These are phyloP conservation scores for Boletus semigastroideus DNA, from an alignment of 1,284 basidiomycete genomes.

Conservation along the genomic window DNA sequence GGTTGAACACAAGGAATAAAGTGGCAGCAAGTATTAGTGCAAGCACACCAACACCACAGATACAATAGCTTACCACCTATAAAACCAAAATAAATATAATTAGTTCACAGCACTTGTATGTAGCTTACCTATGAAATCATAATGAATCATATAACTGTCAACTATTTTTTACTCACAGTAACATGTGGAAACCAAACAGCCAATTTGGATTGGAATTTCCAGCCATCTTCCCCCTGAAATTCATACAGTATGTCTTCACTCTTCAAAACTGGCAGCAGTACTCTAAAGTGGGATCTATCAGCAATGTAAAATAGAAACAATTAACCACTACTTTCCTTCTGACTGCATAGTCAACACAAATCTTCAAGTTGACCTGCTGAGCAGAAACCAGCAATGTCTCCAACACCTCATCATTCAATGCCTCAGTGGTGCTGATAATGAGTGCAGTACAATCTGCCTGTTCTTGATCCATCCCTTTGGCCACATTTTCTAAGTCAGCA, in stretches of 20 bases:
- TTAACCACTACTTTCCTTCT: not conserved
- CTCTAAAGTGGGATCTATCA: not conserved
- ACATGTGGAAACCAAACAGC: not conserved
- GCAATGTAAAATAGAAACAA: not conserved
- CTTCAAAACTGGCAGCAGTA: not conserved
- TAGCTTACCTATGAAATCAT: not conserved
- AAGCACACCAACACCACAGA: not conserved
- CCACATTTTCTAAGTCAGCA: not conserved
- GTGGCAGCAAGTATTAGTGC: not conserved
- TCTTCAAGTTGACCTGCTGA: not conserved
- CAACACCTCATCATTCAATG: constrained; percentile 2
- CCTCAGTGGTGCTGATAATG: not conserved
- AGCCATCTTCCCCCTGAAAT: not conserved
- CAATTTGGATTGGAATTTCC: not conserved
- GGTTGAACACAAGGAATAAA: not conserved
- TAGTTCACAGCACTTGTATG: not conserved
- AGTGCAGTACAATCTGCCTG: constrained; percentile 2
- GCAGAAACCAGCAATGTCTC: constrained; percentile 3
- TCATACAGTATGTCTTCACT: too few species aligned
- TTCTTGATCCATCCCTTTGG: not conserved
- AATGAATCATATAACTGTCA: not conserved
- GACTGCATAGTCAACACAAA: not conserved
- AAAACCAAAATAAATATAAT: too few species aligned
- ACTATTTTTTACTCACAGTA: not conserved
- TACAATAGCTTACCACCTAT: not conserved